Evolutionary conservation across 2,329 filamentous ascomycete genomes (phyloP).

Genomic region (Mariannaea sp.): DNA sequence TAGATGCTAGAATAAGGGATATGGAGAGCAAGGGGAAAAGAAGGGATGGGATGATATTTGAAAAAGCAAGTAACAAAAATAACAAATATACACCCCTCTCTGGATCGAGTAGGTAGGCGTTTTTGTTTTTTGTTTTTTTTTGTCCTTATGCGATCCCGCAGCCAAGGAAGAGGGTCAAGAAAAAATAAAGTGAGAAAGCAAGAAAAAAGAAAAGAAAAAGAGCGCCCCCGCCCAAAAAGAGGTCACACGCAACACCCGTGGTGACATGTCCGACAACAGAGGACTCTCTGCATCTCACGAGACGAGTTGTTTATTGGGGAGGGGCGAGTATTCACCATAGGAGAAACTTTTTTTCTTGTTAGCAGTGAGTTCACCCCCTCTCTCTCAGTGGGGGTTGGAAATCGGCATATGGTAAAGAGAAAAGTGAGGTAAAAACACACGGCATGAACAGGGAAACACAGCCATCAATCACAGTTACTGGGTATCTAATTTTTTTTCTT

Average conservation of each 20-base stretch:
- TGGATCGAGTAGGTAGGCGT: slow-evolving; percentile 2
- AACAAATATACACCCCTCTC: slow-evolving; percentile 2
- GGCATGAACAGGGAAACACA: too few relatives aligned
- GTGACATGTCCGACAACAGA: background rate
- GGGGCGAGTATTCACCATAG: background rate
- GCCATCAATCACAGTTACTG: too few relatives aligned
- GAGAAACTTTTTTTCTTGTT: background rate
- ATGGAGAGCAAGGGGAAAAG: too few relatives aligned
- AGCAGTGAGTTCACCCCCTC: too few relatives aligned
- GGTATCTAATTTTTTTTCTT: too few relatives aligned
- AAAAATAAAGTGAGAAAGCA: slow-evolving; percentile 1
- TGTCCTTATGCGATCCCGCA: slow-evolving; percentile 5
- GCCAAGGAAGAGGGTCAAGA: background rate
- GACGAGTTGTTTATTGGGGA: slow-evolving; percentile 4
- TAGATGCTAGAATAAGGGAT: too few relatives aligned
- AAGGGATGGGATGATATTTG: too few relatives aligned
- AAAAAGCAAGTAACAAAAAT: background rate
- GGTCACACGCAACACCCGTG: slow-evolving; percentile 18
- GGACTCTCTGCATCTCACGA: slow-evolving; percentile 8
- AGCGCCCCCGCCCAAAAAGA: slow-evolving; percentile 10
- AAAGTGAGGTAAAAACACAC: too few relatives aligned
- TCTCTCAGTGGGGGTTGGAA: too few relatives aligned
- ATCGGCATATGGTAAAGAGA: too few relatives aligned
- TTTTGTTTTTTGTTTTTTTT: too few relatives aligned
- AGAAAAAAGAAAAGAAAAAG: background rate